phyloP scores from a whole-genome alignment of 176 grass and related monocot genomes.

The Guadua angustifolia region DNA sequence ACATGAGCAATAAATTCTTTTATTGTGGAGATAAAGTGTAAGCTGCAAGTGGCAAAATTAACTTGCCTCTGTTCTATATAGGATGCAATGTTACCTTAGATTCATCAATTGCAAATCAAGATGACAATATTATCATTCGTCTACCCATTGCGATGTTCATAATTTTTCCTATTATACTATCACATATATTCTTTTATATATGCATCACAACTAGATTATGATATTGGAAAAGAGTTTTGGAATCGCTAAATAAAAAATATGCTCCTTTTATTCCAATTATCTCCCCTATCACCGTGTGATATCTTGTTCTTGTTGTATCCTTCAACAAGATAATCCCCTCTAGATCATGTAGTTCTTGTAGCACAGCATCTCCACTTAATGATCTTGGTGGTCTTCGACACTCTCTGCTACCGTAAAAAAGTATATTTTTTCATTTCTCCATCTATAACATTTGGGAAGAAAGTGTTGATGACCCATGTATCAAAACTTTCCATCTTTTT shows the following conservation, averaged over 20 bases:
- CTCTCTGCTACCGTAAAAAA: too few species aligned
- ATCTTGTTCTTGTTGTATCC: too few species aligned
- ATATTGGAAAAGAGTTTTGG: background rate
- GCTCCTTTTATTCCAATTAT: too few species aligned
- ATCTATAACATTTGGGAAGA: too few species aligned
- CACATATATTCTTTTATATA: background rate
- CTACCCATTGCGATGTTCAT: background rate
- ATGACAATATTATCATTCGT: background rate
- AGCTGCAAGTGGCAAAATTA: background rate
- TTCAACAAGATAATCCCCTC: too few species aligned
- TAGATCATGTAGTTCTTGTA: too few species aligned
- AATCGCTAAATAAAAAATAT: background rate
- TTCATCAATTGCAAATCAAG: background rate
- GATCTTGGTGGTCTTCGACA: too few species aligned
- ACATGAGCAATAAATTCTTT: background rate
- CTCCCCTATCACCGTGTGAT: too few species aligned
- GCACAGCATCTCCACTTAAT: too few species aligned
- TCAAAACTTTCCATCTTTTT: too few species aligned
- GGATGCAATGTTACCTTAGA: background rate
- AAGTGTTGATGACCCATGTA: too few species aligned
- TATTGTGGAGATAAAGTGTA: background rate
- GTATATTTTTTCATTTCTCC: too few species aligned
- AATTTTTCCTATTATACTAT: background rate
- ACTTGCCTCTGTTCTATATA: background rate
- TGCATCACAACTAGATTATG: constrained; percentile 36